Conservation (phyloP, 148 eudicot genomes). For the Vaccinium myrtillus region DNA sequence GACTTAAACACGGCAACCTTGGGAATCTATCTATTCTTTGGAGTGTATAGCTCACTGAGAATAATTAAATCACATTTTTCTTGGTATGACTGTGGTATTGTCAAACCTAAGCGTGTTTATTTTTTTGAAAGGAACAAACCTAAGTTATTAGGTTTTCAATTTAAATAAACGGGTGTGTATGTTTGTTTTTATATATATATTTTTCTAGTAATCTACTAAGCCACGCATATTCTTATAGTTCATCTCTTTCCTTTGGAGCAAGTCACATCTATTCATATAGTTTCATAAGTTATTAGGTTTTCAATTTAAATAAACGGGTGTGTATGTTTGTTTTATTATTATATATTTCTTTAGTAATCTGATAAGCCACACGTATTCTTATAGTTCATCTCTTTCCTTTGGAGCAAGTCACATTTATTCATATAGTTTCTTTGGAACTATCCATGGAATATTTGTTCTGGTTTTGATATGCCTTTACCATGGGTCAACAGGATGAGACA, state of each 20-base stretch:
- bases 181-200: background rate
- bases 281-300: background rate
- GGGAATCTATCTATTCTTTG: background rate
- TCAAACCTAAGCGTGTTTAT: background rate
- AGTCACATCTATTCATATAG: background rate
- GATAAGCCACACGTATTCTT: background rate
- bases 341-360: background rate
- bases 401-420: background rate
- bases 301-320: background rate
- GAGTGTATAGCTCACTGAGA: background rate
- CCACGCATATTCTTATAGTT: background rate
- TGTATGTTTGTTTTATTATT: background rate
- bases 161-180: background rate
- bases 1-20: background rate
- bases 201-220: too few relatives aligned
- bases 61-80: background rate
- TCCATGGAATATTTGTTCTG: background rate
- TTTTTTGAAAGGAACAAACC: too few relatives aligned
- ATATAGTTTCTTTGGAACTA: background rate
- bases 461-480: constrained; percentile 22
- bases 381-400: background rate
- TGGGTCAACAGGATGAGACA: constrained; percentile 59
- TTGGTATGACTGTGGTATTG: background rate
- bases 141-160: background rate
- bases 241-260: background rate